Base-by-base conservation (phyloP, 1,139 yeast species). In the Sugiyamaella grinbergsii region DNA sequence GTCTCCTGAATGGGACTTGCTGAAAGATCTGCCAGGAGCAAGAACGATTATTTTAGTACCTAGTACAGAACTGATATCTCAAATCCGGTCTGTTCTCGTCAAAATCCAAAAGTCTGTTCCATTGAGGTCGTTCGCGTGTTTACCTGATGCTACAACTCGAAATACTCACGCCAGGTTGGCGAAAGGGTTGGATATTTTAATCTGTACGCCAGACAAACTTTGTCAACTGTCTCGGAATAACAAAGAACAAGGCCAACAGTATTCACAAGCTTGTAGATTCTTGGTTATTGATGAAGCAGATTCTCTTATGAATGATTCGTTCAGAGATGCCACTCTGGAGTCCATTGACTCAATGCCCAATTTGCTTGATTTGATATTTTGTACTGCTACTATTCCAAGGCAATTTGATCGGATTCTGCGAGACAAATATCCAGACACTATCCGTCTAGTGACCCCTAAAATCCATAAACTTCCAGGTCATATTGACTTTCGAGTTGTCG, bases 251-350 rank as follows among this genome's bases (percentile, higher is more conserved):
- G 34, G 56, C 23, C 56, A 55, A 26, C 59, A 61, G 5, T 63
- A 61, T 16, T 52, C 70, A 13, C 56, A 60, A 23, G 54, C 57
- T 26, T 68, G 73, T 49, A 75, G 78, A 24, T 84, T 78, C 60
- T 74, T 87, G 50, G 91, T 87, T 2, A 78, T 86, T n/a, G 98
- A 93, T 66, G 98, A 93, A 67, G 98, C 98, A 0, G 98, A 93
- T 67, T 87, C 97, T 0, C 72, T 93, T 50, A 78, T 93, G 82
- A 96, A 91, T 63, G 79, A 81, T 49, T 85, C 95, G 0, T 91
- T 93, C 79, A 71, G 82, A 13, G 78, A 78, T 32, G 83, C 83
- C 53, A 88, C 96, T 0, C 16, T 46, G 13, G 41, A 23, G 6
- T 41, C 42, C 18, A 31, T 45, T 20, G 74, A 73, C 41, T 68